Evolutionary conservation across 2,329 filamentous ascomycete genomes (phyloP), one percentile per base, ranked within the genome.

Genomic region (Ceratocystis ficicola): DNA sequence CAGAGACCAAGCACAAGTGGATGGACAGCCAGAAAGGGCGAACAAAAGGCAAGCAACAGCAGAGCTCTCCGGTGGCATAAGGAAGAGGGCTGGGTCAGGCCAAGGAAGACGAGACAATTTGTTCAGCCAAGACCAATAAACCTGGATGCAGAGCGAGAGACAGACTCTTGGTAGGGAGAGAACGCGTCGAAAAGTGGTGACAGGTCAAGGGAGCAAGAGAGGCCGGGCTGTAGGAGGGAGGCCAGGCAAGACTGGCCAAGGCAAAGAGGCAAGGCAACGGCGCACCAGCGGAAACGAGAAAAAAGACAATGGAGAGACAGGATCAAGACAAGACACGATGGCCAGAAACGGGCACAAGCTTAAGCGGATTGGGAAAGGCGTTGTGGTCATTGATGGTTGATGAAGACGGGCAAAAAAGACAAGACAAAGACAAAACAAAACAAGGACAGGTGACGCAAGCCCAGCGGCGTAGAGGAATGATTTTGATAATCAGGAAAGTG

Each of bases 311-410:
- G 61, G 41, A 63, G 32, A 48, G 25, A 50, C 41, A 63, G 12
- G 48, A 52, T n/a, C n/a, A 62, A 44, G 22, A 62, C 48, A 36
- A 59, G 55, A 59, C 55, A 59, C 30, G 55, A 36, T 8, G 17
- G 15, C 55, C 55, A 59, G 55, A 59, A 59, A 36, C 55, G 55
- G 55, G n/a, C 55, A 59, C 55, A 59, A n/a, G 55, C 25, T 17
- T 59, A 36, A 25, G 22, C 12, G 28, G 55, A n/a, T 32, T 36
- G 55, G 28, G 28, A 36, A n/a, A 15, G 28, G 22, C 28, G 22
- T 32, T 59, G 28, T n/a, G 15, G 28, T 20, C 7, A 12, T 20
- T 20, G 22, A 20, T 10, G 48, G n/a, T 25, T 59, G 55, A 30
- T 32, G 28, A 59, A 59, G 55, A 59, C 25, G 28, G 30, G 28